Evolutionary conservation across 805 yeast species (phyloP), one percentile per base, ranked within the genome.

Genomic region (Cyberlindnera saturnus): DNA sequence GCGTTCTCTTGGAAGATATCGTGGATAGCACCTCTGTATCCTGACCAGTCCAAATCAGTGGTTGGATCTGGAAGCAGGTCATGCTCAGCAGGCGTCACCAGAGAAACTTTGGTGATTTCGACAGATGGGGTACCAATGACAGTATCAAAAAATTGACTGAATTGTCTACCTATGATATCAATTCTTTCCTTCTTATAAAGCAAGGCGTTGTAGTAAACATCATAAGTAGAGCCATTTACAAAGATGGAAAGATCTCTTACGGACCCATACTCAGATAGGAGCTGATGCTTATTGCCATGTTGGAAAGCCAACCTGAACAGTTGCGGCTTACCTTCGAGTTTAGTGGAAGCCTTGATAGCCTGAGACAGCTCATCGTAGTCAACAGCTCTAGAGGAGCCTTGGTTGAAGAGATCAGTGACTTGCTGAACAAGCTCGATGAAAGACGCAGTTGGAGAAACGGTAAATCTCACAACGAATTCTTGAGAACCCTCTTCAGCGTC

Each of bases 1-100:
- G 99, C 96, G 60, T 93, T 95, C 45, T 74, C 79, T 64, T 85
- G 82, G 65, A 93, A 93, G 36, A 93, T 90, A 57, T 93, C 99
- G 59, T 93, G 99, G 55, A 93, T 95, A 14, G 98, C 90, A 37
- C 99, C 99, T 52, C 95, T 75, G 65, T 79, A 93, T 26, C 84
- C 85, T 34, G 81, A 71, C 97, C 97, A 93, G 65, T 89, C 96
- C 50, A 93, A 72, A 55, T 89, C 84, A 9, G 69, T 62, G 8
- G 88, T 86, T 36, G 99, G 98, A 61, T 90, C 90, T 6, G 99
- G 99, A 43, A 95, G 70, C 2, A 71, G 65, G 0, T 62, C 49
- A 36, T 55, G 59, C 55, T 89, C 96, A 2, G 81, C 62, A n/a
- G 66, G 56, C 2, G 98, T 88, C 43, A 87, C 67, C 50, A 93